A percentile compares a stretch with the other conserved stretches of the same genome.
phyloP scores from a whole-genome alignment of 2,329 filamentous ascomycete species.

The Trichophyton benhamiae region DNA sequence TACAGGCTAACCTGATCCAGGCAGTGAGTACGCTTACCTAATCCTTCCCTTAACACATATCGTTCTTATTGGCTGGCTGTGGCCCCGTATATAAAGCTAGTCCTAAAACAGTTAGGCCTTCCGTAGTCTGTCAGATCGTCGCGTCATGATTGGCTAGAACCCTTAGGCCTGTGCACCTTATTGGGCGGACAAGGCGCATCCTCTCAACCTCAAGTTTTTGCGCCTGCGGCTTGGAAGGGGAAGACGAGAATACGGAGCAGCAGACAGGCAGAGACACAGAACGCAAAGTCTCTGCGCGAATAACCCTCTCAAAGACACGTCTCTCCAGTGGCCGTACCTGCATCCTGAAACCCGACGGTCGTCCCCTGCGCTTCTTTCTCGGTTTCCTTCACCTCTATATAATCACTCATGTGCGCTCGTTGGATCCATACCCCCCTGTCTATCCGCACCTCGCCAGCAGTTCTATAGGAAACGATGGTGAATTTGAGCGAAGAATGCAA shows the following conservation, averaged over 20 bases:
- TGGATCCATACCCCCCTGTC: not conserved
- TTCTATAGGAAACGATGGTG: not conserved
- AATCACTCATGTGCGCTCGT: not conserved
- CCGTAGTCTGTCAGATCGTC: not conserved
- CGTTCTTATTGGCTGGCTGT: not conserved
- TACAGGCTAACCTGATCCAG: not conserved
- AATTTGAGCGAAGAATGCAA: conserved; percentile 30
- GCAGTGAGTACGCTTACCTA: not conserved
- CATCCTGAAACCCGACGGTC: not conserved
- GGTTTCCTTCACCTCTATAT: not conserved
- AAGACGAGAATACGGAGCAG: not conserved
- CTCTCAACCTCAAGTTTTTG: not conserved
- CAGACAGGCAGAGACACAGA: not conserved
- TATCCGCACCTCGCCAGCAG: not conserved
- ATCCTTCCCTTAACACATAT: not conserved
- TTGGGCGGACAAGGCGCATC: not conserved
- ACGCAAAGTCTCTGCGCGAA: not conserved
- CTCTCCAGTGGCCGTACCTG: conserved; percentile 1
- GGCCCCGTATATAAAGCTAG: not conserved
- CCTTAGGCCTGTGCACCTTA: not conserved
- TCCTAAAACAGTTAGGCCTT: not conserved
- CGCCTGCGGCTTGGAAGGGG: not conserved
- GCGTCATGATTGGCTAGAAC: not conserved
- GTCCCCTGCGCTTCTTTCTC: not conserved
- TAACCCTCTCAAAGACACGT: not conserved